Evolutionary conservation across 1,284 basidiomycete species (phyloP), one percentile per base, ranked within the genome.

Genomic region (Sanghuangporus baumii): DNA sequence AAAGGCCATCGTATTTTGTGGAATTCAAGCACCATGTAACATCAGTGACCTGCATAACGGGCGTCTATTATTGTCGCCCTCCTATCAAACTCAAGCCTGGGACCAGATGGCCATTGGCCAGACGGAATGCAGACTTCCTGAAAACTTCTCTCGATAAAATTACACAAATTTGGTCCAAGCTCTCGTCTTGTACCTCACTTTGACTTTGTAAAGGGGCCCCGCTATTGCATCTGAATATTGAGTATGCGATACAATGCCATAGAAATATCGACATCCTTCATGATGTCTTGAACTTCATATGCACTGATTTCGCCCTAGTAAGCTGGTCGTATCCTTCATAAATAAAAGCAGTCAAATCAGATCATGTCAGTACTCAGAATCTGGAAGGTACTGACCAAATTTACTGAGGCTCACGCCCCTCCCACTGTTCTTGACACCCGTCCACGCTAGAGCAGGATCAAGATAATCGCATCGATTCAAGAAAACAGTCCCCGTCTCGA

Each of bases 391-490:
- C 87, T 65, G 66, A 93, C 93, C 94, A 66, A 94, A 93, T 70
- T 88, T 88, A 72, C 91, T 94, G 69, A 98, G 76, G 70, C 91
- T 94, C 66, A 98, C 79, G 2, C 96, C 96, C 37, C 94, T 79
- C 18, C 96, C 96, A 61, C 91, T 94, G 71, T 97, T 80, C 79
- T 98, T 98, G 62, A 94, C 89, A 1, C 96, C 96, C 1, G 89
- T 92, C 96, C 96, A 98, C 1, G 93, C 85, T 2, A 98, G 78
- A 1, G 94, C 93, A 1, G 96, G 95, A 71, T 98, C 95, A 46
- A 96, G 81, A 70, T 81, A 89, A 73, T 97, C 95, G 66, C 91
- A 93, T 55, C 92, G 81, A 76, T 98, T 98, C 69, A 96, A 74
- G 75, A 94, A 98, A 3, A 98, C 94, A 0, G 95, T 98, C 1